Evolutionary conservation across 108 stramenopile species (phyloP), one percentile per base, ranked within the genome.

Genomic region (Stephanodiscus minutulus): DNA sequence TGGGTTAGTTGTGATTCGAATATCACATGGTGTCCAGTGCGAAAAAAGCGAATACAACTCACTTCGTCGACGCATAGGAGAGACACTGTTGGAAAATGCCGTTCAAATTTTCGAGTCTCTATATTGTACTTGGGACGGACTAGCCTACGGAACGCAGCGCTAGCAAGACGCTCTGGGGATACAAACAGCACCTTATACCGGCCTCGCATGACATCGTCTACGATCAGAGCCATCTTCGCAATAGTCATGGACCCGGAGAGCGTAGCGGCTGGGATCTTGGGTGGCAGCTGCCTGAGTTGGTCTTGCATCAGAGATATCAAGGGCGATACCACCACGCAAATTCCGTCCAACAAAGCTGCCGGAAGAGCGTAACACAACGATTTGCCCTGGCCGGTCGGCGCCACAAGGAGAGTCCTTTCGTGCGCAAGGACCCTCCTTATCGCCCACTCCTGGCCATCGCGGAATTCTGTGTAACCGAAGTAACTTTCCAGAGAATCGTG

Each of bases 331-430:
- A 99, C 99, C 12, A 99, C 77, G 49, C 95, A 94, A 9, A 98
- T 77, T 15, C 99, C 98, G 48, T 87, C 84, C 81, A 92, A 73
- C 9, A 98, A 68, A 25, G 89, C 73, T 17, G 98, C 96, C 2
- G 99, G 97, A 18, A 99, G 82, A 13, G 97, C 96, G 73, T 98
- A 99, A 76, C 95, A 96, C 37, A 99, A 77, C 20, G 90, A 91
- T 79, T 99, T 99, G 35, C 99, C 99, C 28, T 87, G 89, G 7
- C 99, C 99, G n/a, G 99, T 99, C 2, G 98, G 94, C 33, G 96
- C 94, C 24, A 99, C 96, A 28, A 98, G 71, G 12, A 98, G 83
- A 57, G 91, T 91, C 57, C 77, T 67, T 65, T 95, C 77, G 18
- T 83, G 50, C 11, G 80, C 68, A 47, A 96, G 63, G 47, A 89